These are phyloP conservation scores for Hyaloscypha hepaticicola DNA, from an alignment of 495 filamentous ascomycete species.

Conservation along the genomic window DNA sequence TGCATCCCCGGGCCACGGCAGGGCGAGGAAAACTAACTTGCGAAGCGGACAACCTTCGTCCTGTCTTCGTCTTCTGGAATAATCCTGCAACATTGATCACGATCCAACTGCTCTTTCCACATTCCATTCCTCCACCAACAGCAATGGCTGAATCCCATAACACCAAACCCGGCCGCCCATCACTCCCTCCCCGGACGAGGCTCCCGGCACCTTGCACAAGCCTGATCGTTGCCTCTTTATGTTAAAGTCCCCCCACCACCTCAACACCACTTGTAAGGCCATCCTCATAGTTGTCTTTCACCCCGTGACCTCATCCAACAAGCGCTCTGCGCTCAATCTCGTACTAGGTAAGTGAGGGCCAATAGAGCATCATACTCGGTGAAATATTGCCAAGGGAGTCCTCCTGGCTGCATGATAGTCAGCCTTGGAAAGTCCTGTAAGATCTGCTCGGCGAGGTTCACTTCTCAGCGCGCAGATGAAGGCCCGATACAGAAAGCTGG, in stretches of 20 bases:
- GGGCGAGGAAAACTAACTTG: too few relatives aligned
- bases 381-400: slow-evolving; percentile 4
- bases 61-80: neutral
- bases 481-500: too few relatives aligned
- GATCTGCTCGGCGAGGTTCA: neutral
- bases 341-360: neutral
- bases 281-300: neutral
- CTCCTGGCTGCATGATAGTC: neutral
- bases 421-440: neutral
- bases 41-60: too few relatives aligned
- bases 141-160: slow-evolving; percentile 2
- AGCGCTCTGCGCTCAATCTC: slow-evolving; percentile 17
- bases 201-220: slow-evolving; percentile 6
- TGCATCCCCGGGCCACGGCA: too few relatives aligned
- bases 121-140: neutral
- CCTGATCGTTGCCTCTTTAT: slow-evolving; percentile 23
- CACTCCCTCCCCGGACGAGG: slow-evolving; percentile 9
- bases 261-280: slow-evolving; percentile 17
- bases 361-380: neutral
- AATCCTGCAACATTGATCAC: neutral
- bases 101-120: neutral
- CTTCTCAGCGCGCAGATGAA: neutral
- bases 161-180: neutral
- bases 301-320: slow-evolving; percentile 10
- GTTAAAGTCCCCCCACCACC: slow-evolving; percentile 14